Conservation (phyloP, 257 asterid species). For the Coffea canephora region DNA sequence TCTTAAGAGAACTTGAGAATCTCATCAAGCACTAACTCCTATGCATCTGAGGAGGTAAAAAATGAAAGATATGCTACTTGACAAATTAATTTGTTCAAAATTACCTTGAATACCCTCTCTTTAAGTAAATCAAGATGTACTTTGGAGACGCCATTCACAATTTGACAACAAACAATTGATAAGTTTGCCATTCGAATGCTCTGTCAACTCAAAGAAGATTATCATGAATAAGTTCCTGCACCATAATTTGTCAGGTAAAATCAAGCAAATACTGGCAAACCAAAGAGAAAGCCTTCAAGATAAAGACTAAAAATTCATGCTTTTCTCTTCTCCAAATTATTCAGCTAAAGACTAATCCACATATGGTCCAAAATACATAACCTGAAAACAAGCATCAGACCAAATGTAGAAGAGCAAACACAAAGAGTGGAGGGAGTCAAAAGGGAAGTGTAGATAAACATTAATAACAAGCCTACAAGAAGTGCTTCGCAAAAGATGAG, state of each 20-base stretch:
- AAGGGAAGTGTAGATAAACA: not conserved
- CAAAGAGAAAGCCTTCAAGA: not conserved
- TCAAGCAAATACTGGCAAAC: not conserved
- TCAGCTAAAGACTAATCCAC: not conserved
- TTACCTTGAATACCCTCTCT: constrained; percentile 49
- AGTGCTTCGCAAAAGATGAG: not conserved
- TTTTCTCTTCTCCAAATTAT: not conserved
- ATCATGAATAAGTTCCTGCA: constrained; percentile 2
- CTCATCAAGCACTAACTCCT: constrained; percentile 3
- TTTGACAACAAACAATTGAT: constrained; percentile 47
- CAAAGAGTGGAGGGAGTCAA: not conserved
- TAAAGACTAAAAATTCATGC: not conserved
- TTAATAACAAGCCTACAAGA: not conserved
- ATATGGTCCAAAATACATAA: not conserved
- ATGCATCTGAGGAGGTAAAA: constrained; percentile 10
- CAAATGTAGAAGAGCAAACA: not conserved
- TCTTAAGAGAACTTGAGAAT: not conserved
- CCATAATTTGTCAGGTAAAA: not conserved
- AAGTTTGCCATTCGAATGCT: constrained; percentile 51
- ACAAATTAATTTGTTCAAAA: not conserved
- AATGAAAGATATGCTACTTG: not conserved
- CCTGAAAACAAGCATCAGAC: not conserved
- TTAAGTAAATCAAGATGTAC: constrained; percentile 41
- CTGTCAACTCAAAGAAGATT: constrained; percentile 24
- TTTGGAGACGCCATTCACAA: constrained; percentile 52